Evolutionary conservation across 148 eudicot species (phyloP).

Genomic region (Rhododendron henanense): DNA sequence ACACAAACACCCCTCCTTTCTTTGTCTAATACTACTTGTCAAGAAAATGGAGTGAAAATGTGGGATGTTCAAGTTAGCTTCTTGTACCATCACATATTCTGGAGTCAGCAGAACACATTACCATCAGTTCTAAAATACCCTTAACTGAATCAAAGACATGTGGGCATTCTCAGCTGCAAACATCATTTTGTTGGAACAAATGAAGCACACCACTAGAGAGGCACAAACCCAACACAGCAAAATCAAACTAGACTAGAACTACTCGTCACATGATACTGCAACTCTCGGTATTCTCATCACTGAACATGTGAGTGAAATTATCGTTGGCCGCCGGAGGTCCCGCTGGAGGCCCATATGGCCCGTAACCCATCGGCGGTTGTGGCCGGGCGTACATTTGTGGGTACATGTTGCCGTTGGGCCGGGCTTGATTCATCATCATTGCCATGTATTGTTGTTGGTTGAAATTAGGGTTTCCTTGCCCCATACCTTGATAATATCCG

Average conservation of each 20-base stretch:
- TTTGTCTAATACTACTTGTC: background rate
- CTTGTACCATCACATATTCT: background rate
- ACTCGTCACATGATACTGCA: constrained; percentile 63
- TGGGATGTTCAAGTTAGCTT: background rate
- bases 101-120: background rate
- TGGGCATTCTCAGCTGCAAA: background rate
- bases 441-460: constrained; percentile 67
- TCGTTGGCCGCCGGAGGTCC: constrained; percentile 47
- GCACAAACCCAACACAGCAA: background rate
- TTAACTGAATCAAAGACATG: background rate
- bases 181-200: background rate
- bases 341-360: constrained; percentile 25
- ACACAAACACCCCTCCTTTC: background rate
- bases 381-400: constrained; percentile 66
- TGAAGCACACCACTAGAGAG: background rate
- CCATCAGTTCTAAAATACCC: background rate
- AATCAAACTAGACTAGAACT: background rate
- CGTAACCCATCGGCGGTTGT: constrained; percentile 45
- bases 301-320: constrained; percentile 58
- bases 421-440: constrained; percentile 77
- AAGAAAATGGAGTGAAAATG: background rate
- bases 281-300: constrained; percentile 79
- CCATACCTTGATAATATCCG: constrained; percentile 55
- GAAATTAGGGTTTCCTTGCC: constrained; percentile 43
- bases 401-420: constrained; percentile 45